Percentiles rank a stretch among this genome's conserved stretches.
Evolutionary conservation across 2,329 filamentous ascomycete species (phyloP).

Genomic region (Cladosporium velox): DNA sequence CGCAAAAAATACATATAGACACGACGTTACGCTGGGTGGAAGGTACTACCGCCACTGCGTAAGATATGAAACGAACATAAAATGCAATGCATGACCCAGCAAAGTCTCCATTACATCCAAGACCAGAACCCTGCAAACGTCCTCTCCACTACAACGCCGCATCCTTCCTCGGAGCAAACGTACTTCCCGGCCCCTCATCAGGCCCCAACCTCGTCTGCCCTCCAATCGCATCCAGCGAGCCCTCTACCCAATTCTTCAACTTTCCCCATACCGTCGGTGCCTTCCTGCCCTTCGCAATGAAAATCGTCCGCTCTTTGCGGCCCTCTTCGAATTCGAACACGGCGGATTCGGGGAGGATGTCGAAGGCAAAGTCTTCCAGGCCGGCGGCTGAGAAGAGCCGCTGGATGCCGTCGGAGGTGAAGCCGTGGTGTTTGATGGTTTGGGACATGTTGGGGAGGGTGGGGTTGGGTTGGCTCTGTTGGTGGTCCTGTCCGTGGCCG

Average conservation of each 20-base stretch:
- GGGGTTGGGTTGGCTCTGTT: neutral
- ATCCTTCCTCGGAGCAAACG: conserved; percentile 18
- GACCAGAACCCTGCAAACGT: neutral
- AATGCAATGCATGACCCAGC: neutral
- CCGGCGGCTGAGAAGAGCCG: conserved; percentile 33
- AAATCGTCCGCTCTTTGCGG: conserved; percentile 32
- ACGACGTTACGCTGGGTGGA: neutral
- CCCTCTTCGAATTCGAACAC: conserved; percentile 33
- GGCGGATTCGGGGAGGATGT: conserved; percentile 32
- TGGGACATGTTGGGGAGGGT: conserved; percentile 30
- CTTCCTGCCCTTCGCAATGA: conserved; percentile 37
- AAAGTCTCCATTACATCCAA: neutral
- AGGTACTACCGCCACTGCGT: neutral
- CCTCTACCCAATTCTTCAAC: conserved; percentile 21
- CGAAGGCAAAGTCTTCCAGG: conserved; percentile 35
- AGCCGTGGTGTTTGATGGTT: conserved; percentile 40
- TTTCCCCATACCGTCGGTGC: conserved; percentile 26
- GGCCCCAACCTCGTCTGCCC: conserved; percentile 17
- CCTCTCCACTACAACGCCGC: neutral
- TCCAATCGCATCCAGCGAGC: conserved; percentile 18
- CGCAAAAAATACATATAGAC: neutral
- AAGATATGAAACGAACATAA: neutral
- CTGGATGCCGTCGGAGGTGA: conserved; percentile 31
- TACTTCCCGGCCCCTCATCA: neutral
- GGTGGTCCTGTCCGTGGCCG: conserved; percentile 16